Evolutionary conservation across 2,329 filamentous ascomycete genomes (phyloP).

Genomic region (Berkeleyomyces rouxiae): DNA sequence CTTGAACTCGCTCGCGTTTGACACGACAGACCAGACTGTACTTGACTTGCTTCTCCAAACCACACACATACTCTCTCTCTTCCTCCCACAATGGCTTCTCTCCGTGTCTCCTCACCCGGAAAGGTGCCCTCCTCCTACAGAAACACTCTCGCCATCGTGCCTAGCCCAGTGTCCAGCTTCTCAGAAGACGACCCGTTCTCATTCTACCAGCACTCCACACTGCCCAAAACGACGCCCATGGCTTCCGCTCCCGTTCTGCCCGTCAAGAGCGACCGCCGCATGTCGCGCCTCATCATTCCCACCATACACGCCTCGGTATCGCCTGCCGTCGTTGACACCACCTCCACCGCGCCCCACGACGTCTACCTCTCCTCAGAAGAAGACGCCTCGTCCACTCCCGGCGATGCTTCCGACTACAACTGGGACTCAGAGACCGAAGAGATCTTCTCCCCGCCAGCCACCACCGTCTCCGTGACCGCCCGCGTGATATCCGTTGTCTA

Average conservation of each 20-base stretch:
- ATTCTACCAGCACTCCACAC: conserved; percentile 9
- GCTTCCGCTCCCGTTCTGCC: conserved; percentile 25
- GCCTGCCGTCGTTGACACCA: background rate
- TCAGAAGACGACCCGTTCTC: conserved; percentile 9
- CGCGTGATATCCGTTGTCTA: conserved; percentile 42
- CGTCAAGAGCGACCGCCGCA: conserved; percentile 27
- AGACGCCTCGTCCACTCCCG: conserved; percentile 44
- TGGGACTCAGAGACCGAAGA: conserved; percentile 28
- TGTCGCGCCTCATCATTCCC: conserved; percentile 25
- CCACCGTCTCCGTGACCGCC: conserved; percentile 31
- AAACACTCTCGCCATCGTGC: conserved; percentile 11
- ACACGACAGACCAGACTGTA: background rate
- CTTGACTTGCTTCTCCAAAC: background rate
- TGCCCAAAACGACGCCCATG: conserved; percentile 4
- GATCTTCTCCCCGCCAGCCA: conserved; percentile 16
- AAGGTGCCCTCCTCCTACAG: conserved; percentile 8
- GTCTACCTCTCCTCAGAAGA: conserved; percentile 50
- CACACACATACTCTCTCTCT: background rate
- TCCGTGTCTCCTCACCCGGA: conserved; percentile 7
- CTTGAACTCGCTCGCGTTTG: background rate
- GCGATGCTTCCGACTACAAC: conserved; percentile 41
- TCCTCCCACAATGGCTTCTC: conserved; percentile 6
- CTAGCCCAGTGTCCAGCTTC: conserved; percentile 15
- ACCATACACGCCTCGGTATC: background rate
- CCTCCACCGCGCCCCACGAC: conserved; percentile 31